These are phyloP conservation scores for Hyparrhenia diplandra DNA, from an alignment of 176 grass and related monocot species.

Conservation along the genomic window DNA sequence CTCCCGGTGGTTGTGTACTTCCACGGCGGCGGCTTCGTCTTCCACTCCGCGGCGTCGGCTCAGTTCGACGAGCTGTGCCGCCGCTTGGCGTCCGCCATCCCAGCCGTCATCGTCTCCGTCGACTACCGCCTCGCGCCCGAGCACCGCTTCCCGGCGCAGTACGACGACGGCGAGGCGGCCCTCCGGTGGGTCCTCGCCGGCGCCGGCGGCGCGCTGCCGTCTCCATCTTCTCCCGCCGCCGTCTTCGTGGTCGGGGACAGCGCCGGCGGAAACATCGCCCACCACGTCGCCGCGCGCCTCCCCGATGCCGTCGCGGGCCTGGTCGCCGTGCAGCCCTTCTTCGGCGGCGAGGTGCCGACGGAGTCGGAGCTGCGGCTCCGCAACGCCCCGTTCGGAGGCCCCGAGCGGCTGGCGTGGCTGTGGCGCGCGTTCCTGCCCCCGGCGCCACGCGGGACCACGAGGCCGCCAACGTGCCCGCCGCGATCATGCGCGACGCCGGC, in stretches of 20 bases:
- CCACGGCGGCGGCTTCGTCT: slow-evolving; percentile 51
- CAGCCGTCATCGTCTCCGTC: slow-evolving; percentile 29
- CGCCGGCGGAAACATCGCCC: slow-evolving; percentile 54
- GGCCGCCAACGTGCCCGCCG: slow-evolving; percentile 36
- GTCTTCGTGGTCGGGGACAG: slow-evolving; percentile 59
- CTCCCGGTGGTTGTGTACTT: slow-evolving; percentile 47
- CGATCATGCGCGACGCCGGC: background rate
- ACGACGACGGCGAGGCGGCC: slow-evolving; percentile 47
- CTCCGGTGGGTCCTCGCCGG: slow-evolving; percentile 36
- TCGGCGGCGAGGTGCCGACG: slow-evolving; percentile 37
- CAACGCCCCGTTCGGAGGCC: slow-evolving; percentile 26
- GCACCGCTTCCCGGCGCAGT: slow-evolving; percentile 25
- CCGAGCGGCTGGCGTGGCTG: slow-evolving; percentile 34
- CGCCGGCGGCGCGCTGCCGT: slow-evolving; percentile 9
- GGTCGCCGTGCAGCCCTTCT: slow-evolving; percentile 49
- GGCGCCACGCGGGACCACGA: slow-evolving; percentile 53
- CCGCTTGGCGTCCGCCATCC: slow-evolving; percentile 24
- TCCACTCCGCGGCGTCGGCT: slow-evolving; percentile 24
- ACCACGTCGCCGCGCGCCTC: slow-evolving; percentile 33
- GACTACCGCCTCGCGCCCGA: slow-evolving; percentile 51
- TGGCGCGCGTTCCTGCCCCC: slow-evolving; percentile 49
- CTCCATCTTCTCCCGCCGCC: background rate
- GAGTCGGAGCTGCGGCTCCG: slow-evolving; percentile 26
- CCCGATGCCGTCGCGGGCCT: slow-evolving; percentile 8
- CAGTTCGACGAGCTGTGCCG: slow-evolving; percentile 41